Conservation (phyloP, 139 green algal species). For the Micromonas commoda region DNA sequence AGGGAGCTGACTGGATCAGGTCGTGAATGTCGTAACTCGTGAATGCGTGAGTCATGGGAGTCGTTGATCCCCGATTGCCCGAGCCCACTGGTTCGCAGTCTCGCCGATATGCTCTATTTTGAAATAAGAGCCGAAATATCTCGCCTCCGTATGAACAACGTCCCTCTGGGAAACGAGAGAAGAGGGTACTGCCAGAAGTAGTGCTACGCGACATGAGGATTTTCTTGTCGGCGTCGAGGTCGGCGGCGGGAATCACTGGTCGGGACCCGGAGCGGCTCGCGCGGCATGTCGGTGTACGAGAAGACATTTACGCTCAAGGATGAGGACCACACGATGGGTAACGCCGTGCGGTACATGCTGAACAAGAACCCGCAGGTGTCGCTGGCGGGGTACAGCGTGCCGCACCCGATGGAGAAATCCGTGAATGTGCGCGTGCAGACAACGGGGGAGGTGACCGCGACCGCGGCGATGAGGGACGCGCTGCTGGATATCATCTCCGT, state of each 20-base stretch:
- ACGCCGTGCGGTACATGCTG: constrained; percentile 68
- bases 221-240: neutral
- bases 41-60: no score
- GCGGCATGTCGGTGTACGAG: neutral
- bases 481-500: constrained; percentile 22
- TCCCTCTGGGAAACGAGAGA: no score
- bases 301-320: constrained; percentile 66
- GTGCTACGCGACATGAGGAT: no score
- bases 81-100: no score
- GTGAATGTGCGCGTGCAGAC: constrained; percentile 81
- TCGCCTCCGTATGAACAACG: no score
- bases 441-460: constrained; percentile 46
- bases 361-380: constrained; percentile 68
- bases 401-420: constrained; percentile 69
- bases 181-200: no score
- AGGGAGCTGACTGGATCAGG: no score
- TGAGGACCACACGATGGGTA: constrained; percentile 81
- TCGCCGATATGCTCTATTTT: no score
- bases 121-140: no score
- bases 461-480: constrained; percentile 26
- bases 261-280: no score
- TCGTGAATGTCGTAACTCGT: no score
- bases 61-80: no score
- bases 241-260: neutral
- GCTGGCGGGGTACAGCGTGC: constrained; percentile 75